A percentile compares a stretch with the other conserved stretches of the same genome.
Conservation (phyloP, 345 rosid species). For the Sonneratia alba region DNA sequence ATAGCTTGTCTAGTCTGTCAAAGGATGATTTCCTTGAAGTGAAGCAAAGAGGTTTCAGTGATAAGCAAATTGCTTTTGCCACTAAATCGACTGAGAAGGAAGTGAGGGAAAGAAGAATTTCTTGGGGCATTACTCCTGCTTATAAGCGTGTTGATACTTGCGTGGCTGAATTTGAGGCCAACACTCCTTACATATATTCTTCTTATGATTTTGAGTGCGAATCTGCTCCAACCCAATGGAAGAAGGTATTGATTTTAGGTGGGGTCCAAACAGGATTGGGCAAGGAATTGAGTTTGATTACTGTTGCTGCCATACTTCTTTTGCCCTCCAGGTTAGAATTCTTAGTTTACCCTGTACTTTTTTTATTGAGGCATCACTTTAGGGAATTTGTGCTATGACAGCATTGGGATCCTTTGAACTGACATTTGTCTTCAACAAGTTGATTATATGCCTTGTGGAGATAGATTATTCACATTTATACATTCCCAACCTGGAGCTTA, state of each 20-base stretch:
- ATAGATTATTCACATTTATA: too few species aligned
- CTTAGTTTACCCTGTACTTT: background rate
- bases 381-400: too few species aligned
- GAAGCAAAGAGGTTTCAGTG: slow-evolving; percentile 83
- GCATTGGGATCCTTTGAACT: slow-evolving; percentile 20
- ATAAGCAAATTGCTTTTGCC: slow-evolving; percentile 88
- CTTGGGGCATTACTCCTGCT: slow-evolving; percentile 69
- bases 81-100: slow-evolving; percentile 83
- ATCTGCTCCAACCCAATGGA: slow-evolving; percentile 67
- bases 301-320: slow-evolving; percentile 96
- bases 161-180: slow-evolving; percentile 96
- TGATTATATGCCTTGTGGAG: too few species aligned
- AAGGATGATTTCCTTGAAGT: slow-evolving; percentile 78
- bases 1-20: slow-evolving; percentile 46
- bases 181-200: slow-evolving; percentile 94
- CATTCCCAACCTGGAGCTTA: too few species aligned
- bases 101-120: slow-evolving; percentile 53
- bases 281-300: slow-evolving; percentile 98
- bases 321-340: slow-evolving; percentile 77
- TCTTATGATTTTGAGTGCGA: slow-evolving; percentile 92
- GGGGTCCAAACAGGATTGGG: slow-evolving; percentile 99
- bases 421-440: too few species aligned
- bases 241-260: slow-evolving; percentile 89
- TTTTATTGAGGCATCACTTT: too few species aligned
- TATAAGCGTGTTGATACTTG: slow-evolving; percentile 96